phyloP scores from a whole-genome alignment of 1,284 basidiomycete species.

The Rhodofomes roseus region DNA sequence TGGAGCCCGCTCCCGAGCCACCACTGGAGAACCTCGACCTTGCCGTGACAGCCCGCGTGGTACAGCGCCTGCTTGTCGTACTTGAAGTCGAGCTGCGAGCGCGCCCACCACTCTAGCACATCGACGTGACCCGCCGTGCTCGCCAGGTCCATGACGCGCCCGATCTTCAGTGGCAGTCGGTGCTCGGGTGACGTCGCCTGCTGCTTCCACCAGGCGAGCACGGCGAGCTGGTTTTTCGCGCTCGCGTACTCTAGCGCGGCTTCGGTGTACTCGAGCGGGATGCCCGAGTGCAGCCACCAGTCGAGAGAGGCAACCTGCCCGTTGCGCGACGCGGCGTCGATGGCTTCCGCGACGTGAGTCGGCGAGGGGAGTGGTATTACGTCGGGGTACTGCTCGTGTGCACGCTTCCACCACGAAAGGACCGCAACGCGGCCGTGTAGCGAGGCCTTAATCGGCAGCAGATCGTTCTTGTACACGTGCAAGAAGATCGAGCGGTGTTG shows the following conservation, averaged over 20 bases:
- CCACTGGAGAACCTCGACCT: constrained; percentile 78
- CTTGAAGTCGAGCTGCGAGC: constrained; percentile 68
- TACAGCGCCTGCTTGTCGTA: constrained; percentile 74
- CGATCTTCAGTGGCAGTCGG: constrained; percentile 66
- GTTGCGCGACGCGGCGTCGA: constrained; percentile 69
- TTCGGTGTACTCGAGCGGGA: constrained; percentile 68
- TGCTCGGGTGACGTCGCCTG: constrained; percentile 15
- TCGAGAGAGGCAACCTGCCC: constrained; percentile 64
- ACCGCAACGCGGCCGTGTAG: constrained; percentile 68
- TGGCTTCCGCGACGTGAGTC: constrained; percentile 53
- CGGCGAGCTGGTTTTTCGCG: constrained; percentile 63
- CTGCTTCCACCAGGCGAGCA: constrained; percentile 77
- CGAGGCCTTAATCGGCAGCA: constrained; percentile 72
- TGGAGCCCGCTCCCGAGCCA: constrained; percentile 75
- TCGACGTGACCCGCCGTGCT: constrained; percentile 67
- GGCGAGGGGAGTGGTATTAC: constrained; percentile 49
- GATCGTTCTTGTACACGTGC: constrained; percentile 55
- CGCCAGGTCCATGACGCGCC: constrained; percentile 78
- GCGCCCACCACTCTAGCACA: constrained; percentile 80
- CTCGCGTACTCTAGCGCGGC: constrained; percentile 73
- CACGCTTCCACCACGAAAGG: constrained; percentile 77
- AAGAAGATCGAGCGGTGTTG: constrained; percentile 61
- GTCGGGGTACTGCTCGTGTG: constrained; percentile 53
- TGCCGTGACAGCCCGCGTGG: constrained; percentile 75
- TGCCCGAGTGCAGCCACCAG: constrained; percentile 63